phyloP scores from a whole-genome alignment of 305 asterid species.

The Fraxinus nigra region DNA sequence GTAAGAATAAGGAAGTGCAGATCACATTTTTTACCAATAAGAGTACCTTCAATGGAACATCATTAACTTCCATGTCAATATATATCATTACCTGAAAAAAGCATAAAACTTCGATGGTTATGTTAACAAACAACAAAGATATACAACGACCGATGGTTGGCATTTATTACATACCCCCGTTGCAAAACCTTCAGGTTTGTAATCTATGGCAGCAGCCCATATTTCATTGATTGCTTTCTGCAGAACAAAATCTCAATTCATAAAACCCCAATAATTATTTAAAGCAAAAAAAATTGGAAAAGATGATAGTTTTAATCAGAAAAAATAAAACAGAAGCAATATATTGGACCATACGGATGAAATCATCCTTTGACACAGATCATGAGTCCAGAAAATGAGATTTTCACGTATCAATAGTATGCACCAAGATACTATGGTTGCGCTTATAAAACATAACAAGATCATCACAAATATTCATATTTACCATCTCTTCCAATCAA shows the following conservation, averaged over 20 bases:
- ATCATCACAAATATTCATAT: background rate
- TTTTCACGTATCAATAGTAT: background rate
- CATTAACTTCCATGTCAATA: slow-evolving; percentile 98
- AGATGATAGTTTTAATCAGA: background rate
- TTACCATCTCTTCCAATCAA: background rate
- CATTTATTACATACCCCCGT: slow-evolving; percentile 64
- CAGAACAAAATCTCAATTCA: slow-evolving; percentile 9
- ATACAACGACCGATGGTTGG: slow-evolving; percentile 1
- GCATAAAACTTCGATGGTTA: slow-evolving; percentile 1
- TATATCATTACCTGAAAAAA: slow-evolving; percentile 75
- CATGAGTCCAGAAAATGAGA: background rate
- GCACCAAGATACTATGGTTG: background rate
- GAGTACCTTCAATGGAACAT: slow-evolving; percentile 81
- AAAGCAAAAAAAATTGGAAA: background rate
- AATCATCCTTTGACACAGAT: background rate
- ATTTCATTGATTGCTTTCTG: slow-evolving; percentile 97
- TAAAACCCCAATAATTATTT: background rate
- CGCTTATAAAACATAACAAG: background rate
- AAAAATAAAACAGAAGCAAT: background rate
- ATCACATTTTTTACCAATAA: slow-evolving; percentile 11
- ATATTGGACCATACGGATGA: background rate
- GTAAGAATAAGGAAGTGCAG: slow-evolving; percentile 6
- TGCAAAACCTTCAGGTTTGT: slow-evolving; percentile 94
- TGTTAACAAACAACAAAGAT: background rate
- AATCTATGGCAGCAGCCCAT: slow-evolving; percentile 90